Conservation (phyloP, 306 rosid species). For the Amphicarpaea edgeworthii region DNA sequence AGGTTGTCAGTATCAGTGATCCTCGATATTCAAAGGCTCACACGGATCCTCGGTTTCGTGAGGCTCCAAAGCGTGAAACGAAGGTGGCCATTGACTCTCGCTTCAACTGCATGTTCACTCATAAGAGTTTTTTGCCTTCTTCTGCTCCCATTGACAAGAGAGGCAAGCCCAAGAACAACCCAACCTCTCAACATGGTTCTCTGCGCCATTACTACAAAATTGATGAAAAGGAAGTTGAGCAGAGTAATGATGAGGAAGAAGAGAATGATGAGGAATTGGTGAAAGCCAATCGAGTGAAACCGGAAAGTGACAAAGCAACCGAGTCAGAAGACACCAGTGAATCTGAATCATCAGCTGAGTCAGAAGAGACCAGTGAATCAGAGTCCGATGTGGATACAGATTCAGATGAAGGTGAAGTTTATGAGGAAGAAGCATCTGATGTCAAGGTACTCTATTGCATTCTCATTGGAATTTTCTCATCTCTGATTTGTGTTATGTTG, state of each 20-base stretch:
- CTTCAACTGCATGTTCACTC: slow-evolving; percentile 66
- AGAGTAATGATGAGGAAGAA: slow-evolving; percentile 46
- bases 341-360: slow-evolving; percentile 35
- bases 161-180: slow-evolving; percentile 60
- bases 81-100: slow-evolving; percentile 86
- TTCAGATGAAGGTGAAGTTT: slow-evolving; percentile 52
- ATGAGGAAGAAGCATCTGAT: slow-evolving; percentile 54
- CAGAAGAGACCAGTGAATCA: slow-evolving; percentile 33
- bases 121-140: slow-evolving; percentile 63
- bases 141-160: slow-evolving; percentile 85
- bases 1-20: slow-evolving; percentile 64
- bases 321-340: slow-evolving; percentile 47
- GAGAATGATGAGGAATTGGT: slow-evolving; percentile 43
- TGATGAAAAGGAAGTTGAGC: slow-evolving; percentile 48
- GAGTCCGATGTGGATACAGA: slow-evolving; percentile 41
- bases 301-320: slow-evolving; percentile 16
- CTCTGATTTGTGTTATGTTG: background rate
- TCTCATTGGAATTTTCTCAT: slow-evolving; percentile 6
- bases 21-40: slow-evolving; percentile 67
- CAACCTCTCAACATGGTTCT: slow-evolving; percentile 39
- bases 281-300: slow-evolving; percentile 23
- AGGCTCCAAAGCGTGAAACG: slow-evolving; percentile 64
- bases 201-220: slow-evolving; percentile 66
- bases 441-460: slow-evolving; percentile 50
- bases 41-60: slow-evolving; percentile 86